These are phyloP conservation scores for Tylopilus sp. DNA, from an alignment of 768 basidiomycete species.

Conservation along the genomic window DNA sequence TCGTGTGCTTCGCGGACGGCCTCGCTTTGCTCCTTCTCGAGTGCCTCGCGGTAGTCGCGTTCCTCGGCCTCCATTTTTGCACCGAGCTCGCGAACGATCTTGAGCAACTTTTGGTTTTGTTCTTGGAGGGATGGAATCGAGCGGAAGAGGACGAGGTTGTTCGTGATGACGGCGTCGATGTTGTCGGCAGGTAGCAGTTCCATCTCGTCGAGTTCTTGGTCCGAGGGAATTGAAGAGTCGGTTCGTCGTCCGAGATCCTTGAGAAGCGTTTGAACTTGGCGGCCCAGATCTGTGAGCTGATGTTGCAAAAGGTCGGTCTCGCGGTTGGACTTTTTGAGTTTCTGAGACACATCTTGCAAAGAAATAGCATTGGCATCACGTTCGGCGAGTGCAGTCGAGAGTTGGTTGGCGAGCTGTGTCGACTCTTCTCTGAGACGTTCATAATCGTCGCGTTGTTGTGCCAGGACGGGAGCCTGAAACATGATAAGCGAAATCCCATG, in stretches of 20 bases:
- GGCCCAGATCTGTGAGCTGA: slow-evolving; percentile 78
- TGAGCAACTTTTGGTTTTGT: slow-evolving; percentile 87
- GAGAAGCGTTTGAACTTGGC: slow-evolving; percentile 77
- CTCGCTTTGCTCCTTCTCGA: slow-evolving; percentile 72
- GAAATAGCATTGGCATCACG: slow-evolving; percentile 61
- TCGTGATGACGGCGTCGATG: slow-evolving; percentile 80
- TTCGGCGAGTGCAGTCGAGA: slow-evolving; percentile 69
- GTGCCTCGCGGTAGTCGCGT: slow-evolving; percentile 62
- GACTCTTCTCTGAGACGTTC: slow-evolving; percentile 80
- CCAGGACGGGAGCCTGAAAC: slow-evolving; percentile 79
- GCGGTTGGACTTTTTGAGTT: slow-evolving; percentile 50
- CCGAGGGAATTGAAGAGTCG: slow-evolving; percentile 76
- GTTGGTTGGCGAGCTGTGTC: slow-evolving; percentile 73
- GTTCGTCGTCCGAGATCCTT: slow-evolving; percentile 79
- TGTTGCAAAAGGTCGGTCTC: slow-evolving; percentile 69
- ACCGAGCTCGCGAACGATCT: slow-evolving; percentile 79
- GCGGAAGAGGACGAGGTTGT: slow-evolving; percentile 83
- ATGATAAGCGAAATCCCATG: background rate
- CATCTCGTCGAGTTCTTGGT: slow-evolving; percentile 54
- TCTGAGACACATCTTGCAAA: slow-evolving; percentile 61
- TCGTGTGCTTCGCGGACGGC: slow-evolving; percentile 87
- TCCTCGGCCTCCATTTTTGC: slow-evolving; percentile 84
- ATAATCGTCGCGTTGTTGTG: slow-evolving; percentile 88
- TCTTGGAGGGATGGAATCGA: slow-evolving; percentile 78
- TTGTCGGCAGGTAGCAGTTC: slow-evolving; percentile 47